phyloP scores from a whole-genome alignment of 768 basidiomycete species.

The Panus rudis region DNA sequence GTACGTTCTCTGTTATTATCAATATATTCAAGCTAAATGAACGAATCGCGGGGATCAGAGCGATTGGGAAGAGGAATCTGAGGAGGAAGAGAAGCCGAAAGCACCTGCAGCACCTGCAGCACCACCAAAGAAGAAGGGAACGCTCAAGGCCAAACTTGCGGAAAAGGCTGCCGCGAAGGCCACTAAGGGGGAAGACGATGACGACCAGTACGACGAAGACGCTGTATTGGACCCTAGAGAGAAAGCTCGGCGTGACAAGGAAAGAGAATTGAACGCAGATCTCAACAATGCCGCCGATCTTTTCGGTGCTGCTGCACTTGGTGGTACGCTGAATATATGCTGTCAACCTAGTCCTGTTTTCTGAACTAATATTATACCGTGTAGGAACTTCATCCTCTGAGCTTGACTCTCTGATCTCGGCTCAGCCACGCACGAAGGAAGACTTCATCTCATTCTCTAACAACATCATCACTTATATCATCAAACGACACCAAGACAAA shows the following conservation, averaged over 20 bases:
- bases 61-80: conserved; percentile 86
- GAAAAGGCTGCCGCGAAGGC: conserved; percentile 83
- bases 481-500: conserved; percentile 75
- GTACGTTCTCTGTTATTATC: conserved; percentile 37
- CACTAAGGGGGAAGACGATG: conserved; percentile 39
- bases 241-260: conserved; percentile 69
- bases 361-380: neutral
- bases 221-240: conserved; percentile 67
- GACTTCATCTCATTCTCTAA: conserved; percentile 76
- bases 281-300: conserved; percentile 77
- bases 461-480: conserved; percentile 63
- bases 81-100: conserved; percentile 57
- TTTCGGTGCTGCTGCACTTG: conserved; percentile 62
- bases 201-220: conserved; percentile 58
- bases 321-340: conserved; percentile 52
- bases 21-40: neutral
- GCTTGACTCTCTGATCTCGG: conserved; percentile 65
- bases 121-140: conserved; percentile 88
- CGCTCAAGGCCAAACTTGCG: conserved; percentile 84
- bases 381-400: conserved; percentile 63
- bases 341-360: conserved; percentile 1
- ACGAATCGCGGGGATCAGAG: conserved; percentile 42
- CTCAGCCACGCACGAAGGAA: conserved; percentile 81
- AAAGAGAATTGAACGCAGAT: conserved; percentile 82
- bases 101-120: conserved; percentile 42